Evolutionary conservation across 495 filamentous ascomycete species (phyloP), one percentile per base, ranked within the genome.

Genomic region (Xylaria longipes): DNA sequence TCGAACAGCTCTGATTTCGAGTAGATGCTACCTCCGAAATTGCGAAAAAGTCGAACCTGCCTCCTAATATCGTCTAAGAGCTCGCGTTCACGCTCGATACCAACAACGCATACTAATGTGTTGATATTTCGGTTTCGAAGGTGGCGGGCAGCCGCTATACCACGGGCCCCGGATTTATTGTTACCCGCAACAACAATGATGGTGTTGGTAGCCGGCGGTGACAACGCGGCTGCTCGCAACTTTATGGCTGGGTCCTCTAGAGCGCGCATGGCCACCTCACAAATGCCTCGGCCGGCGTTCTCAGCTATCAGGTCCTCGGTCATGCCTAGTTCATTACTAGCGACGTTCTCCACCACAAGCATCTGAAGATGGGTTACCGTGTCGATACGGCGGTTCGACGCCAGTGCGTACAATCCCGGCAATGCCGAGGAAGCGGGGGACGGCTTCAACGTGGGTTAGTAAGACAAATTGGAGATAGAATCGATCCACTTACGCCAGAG

Each of bases 291-390:
- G 12, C 92, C 95, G 0, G 94, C 92, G 77, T 95, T 97, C 77
- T 98, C 96, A 0, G 93, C 91, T 80, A 98, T 92, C 76, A 98
- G 91, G 63, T 96, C 93, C 76, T 95, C 93, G 0, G 91, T 92
- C 54, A 99, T 83, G 5, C 93, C 94, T 71, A 96, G 89, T 71
- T 97, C 94, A 31, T 89, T 87, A 50, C 92, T 89, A 0, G 94
- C 93, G 65, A 95, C 90, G 73, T 94, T 94, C 80, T 99, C 96
- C 31, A 98, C 87, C 71, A 95, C 94, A 41, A 95, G 88, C 84
- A 97, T 95, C 76, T 95, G 93, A 41, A 95, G 80, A 22, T 95
- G 92, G 63, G 90, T 92, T 68, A 98, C 89, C 17, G 91, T 89
- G 58, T 95, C 93, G 71, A 95, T 93, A 70, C 88, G 89, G 46